These are phyloP conservation scores for Euphorbia peplus DNA, from an alignment of 345 rosid species.

Conservation along the genomic window DNA sequence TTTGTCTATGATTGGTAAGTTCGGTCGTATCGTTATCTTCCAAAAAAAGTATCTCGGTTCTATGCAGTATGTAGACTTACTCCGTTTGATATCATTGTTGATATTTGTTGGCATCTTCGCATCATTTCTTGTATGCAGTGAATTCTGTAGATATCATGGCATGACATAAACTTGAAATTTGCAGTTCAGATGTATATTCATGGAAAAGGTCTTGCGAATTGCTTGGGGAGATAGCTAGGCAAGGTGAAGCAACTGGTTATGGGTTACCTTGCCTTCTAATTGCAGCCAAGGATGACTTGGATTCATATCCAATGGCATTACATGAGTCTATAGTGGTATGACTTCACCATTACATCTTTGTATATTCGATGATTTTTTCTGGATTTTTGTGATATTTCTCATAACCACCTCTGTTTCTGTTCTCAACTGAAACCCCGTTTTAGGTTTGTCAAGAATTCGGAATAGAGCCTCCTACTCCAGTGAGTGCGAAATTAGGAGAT, in stretches of 20 bases:
- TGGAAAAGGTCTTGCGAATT: slow-evolving; percentile 72
- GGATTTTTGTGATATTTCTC: not conserved
- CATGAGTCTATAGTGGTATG: slow-evolving; percentile 58
- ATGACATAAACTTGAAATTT: slow-evolving; percentile 21
- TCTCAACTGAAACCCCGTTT: not conserved
- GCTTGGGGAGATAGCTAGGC: slow-evolving; percentile 61
- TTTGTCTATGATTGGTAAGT: slow-evolving; percentile 70
- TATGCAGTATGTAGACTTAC: not conserved
- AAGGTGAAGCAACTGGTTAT: slow-evolving; percentile 60
- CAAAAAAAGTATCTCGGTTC: not conserved
- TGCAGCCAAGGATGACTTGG: slow-evolving; percentile 76
- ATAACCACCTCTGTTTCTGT: not conserved
- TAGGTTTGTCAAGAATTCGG: slow-evolving; percentile 73
- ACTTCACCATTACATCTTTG: slow-evolving; percentile 15
- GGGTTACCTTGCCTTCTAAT: slow-evolving; percentile 69
- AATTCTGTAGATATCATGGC: slow-evolving; percentile 9
- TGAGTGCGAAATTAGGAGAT: slow-evolving; percentile 52
- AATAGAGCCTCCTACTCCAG: slow-evolving; percentile 55
- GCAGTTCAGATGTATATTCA: slow-evolving; percentile 70
- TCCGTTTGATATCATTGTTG: not conserved
- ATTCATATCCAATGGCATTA: slow-evolving; percentile 53
- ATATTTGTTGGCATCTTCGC: not conserved
- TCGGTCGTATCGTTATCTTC: not conserved
- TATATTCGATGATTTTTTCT: not conserved
- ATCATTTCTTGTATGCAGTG: not conserved